A percentile compares a stretch with the other conserved stretches of the same genome.
Evolutionary conservation across 805 yeast species (phyloP).

Genomic region (Myxozyma udenii): DNA sequence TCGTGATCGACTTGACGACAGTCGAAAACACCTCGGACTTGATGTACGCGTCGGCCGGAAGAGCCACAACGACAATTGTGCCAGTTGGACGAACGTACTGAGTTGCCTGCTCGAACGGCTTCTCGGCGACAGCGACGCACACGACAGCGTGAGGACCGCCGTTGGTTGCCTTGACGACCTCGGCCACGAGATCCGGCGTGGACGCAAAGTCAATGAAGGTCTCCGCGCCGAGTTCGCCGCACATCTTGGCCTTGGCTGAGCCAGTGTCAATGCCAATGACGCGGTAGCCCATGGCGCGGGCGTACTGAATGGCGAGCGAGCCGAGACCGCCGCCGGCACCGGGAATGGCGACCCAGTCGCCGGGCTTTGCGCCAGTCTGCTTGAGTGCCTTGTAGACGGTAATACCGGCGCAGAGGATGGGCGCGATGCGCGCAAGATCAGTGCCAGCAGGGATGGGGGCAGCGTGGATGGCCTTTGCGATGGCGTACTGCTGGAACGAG

Average conservation of each 20-base stretch:
- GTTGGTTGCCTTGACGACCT: constrained; percentile 53
- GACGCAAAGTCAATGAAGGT: constrained; percentile 57
- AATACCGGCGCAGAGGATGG: constrained; percentile 87
- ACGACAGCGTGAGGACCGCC: constrained; percentile 78
- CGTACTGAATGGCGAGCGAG: constrained; percentile 69
- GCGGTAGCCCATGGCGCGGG: constrained; percentile 71
- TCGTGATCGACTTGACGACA: constrained; percentile 67
- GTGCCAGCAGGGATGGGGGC: constrained; percentile 72
- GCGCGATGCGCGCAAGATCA: constrained; percentile 73
- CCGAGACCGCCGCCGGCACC: constrained; percentile 85
- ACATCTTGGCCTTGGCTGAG: constrained; percentile 55
- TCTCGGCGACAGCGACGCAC: constrained; percentile 70
- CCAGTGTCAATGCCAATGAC: constrained; percentile 73
- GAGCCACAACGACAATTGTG: constrained; percentile 68
- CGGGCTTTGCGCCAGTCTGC: constrained; percentile 66
- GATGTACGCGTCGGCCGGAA: constrained; percentile 77
- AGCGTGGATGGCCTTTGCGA: constrained; percentile 85
- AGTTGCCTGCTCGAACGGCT: constrained; percentile 60
- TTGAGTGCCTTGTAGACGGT: constrained; percentile 88
- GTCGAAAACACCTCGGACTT: constrained; percentile 67
- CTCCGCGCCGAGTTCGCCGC: constrained; percentile 63
- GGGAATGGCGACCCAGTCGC: constrained; percentile 72
- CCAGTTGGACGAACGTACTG: constrained; percentile 64
- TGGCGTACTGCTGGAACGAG: constrained; percentile 85
- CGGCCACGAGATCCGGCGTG: constrained; percentile 54